Conservation (phyloP, 371 early-diverging fungal genomes). For the Thermomucor indicae-seudaticae region DNA sequence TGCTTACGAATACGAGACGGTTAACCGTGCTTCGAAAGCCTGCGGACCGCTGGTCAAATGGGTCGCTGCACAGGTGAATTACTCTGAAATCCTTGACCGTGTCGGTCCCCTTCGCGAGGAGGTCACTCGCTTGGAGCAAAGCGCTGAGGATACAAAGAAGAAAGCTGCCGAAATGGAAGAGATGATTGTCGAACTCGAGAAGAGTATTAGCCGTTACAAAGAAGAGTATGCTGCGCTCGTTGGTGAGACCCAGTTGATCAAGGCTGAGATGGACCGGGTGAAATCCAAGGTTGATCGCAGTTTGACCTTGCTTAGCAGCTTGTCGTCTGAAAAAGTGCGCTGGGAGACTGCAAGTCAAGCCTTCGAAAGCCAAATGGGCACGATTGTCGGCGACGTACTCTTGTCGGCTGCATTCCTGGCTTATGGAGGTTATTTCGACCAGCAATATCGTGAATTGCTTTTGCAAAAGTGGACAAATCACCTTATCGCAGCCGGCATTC, state of each 20-base stretch:
- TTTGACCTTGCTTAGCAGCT: slow-evolving; percentile 82
- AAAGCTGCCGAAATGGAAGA: slow-evolving; percentile 74
- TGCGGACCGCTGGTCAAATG: slow-evolving; percentile 98
- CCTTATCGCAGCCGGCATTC: slow-evolving; percentile 69
- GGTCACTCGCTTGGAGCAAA: slow-evolving; percentile 77
- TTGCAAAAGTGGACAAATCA: slow-evolving; percentile 79
- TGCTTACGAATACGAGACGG: slow-evolving; percentile 88
- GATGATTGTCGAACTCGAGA: slow-evolving; percentile 84
- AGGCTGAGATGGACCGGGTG: slow-evolving; percentile 94
- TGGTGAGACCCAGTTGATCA: slow-evolving; percentile 87
- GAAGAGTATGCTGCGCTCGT: slow-evolving; percentile 96
- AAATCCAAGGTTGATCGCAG: slow-evolving; percentile 93
- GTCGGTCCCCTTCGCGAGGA: slow-evolving; percentile 96
- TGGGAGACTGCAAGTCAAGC: slow-evolving; percentile 92
- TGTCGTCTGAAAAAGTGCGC: slow-evolving; percentile 90
- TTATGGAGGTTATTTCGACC: slow-evolving; percentile 97
- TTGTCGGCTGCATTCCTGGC: slow-evolving; percentile 91
- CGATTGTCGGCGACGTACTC: slow-evolving; percentile 97
- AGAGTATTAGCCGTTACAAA: slow-evolving; percentile 86
- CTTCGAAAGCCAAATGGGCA: slow-evolving; percentile 95
- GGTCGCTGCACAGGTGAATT: slow-evolving; percentile 96
- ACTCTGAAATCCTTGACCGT: slow-evolving; percentile 85
- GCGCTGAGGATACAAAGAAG: slow-evolving; percentile 72
- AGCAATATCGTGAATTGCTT: slow-evolving; percentile 85
- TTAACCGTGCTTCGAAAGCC: slow-evolving; percentile 97